Base-by-base conservation (phyloP, 805 yeast genomes). In the Wickerhamomyces subpelliculosus region DNA sequence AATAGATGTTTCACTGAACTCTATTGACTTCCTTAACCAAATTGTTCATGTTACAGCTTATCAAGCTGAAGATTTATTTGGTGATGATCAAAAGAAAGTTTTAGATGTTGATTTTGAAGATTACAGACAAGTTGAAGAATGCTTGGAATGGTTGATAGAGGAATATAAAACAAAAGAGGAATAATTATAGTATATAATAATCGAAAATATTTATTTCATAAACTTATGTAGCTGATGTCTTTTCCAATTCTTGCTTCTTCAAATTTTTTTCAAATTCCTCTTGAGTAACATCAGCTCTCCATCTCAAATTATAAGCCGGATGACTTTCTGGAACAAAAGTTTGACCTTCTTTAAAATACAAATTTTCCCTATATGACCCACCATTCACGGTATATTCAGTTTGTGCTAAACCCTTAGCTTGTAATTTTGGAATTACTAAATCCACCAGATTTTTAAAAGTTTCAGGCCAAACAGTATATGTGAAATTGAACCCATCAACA, bases 81-180 rank as follows among this genome's bases (percentile, higher is more conserved):
- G 24, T 11, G 44, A 43, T 8, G 57, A 57, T 14, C 67, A 66
- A 1, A 48, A 52, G 25, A 65, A 61, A 31, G 63, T 75, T 6
- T 53, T 76, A 33, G 70, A 66, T 43, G 65, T 72, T 7, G 58
- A 51, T 13, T 75, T 76, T 45, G 72, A 65, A 39, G 80, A 76
- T 37, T 57, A 72, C 27, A 54, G 64, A 31, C 81, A 73, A 30
- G 58, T 75, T 5, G 74, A 70, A 36, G 79, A 76, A 47, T 75
- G 82, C 47, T 51, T 78, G 32, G 67, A 65, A 33, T 78, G 83
- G 83, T 59, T 76, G 1, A 54, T 76, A 3, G 48, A 57, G 19
- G 36, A 41, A 16, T 33, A 43, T 9, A 35, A 34, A 28, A 10
- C 24, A 8, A 25, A 8, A 16, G 14, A 16, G 12, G 7, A 18